These are phyloP conservation scores for Xylaria acuta DNA, from an alignment of 495 filamentous ascomycete genomes.

Conservation along the genomic window DNA sequence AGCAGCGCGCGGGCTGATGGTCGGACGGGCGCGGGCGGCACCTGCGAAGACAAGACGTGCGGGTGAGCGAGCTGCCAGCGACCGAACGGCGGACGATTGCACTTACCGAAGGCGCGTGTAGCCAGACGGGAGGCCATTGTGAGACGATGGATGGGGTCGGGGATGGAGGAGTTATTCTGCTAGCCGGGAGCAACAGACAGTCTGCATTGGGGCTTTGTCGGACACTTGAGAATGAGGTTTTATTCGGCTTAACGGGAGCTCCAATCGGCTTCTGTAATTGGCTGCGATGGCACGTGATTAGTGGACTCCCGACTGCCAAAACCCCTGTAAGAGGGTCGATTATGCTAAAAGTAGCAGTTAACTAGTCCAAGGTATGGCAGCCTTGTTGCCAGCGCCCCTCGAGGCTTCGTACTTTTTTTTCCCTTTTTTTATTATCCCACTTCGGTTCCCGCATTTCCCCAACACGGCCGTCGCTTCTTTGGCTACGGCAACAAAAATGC, in stretches of 20 bases:
- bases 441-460: neutral
- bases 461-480: neutral
- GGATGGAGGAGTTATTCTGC: conserved; percentile 45
- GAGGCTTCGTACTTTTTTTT: conserved; percentile 19
- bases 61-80: conserved; percentile 29
- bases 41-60: conserved; percentile 58
- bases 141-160: conserved; percentile 53
- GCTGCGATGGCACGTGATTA: conserved; percentile 39
- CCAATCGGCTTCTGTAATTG: conserved; percentile 37
- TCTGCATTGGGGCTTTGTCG: conserved; percentile 46
- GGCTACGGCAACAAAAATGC: neutral
- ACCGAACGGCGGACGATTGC: neutral
- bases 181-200: conserved; percentile 36
- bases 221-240: conserved; percentile 56
- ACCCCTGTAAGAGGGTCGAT: neutral
- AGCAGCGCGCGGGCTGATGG: conserved; percentile 65
- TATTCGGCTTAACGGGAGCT: conserved; percentile 46
- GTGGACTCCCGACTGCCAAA: neutral
- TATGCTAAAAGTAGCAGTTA: conserved; percentile 11
- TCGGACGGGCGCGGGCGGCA: conserved; percentile 85
- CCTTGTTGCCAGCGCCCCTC: conserved; percentile 14
- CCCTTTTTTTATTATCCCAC: neutral
- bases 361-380: neutral
- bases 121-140: conserved; percentile 96
- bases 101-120: conserved; percentile 89